phyloP scores from a whole-genome alignment of 805 yeast genomes.

The Clavispora fructus region DNA sequence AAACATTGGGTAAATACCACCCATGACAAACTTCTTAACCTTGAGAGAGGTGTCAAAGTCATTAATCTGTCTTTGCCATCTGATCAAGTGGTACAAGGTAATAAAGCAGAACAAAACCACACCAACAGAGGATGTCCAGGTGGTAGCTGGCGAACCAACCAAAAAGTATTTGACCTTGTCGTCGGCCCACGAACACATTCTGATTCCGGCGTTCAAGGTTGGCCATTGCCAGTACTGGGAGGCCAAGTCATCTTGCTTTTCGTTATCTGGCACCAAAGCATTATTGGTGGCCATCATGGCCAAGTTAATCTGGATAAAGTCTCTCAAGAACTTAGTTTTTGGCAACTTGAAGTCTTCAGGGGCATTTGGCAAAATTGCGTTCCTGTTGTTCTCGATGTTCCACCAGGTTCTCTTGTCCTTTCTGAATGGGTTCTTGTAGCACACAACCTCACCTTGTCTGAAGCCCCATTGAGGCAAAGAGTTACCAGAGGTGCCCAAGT shows the following conservation, averaged over 20 bases:
- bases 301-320: constrained; percentile 64
- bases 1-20: constrained; percentile 78
- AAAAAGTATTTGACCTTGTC: constrained; percentile 54
- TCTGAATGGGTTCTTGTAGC: constrained; percentile 59
- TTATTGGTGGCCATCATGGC: constrained; percentile 85
- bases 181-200: constrained; percentile 72
- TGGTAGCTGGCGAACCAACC: constrained; percentile 63
- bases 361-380: constrained; percentile 54
- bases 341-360: constrained; percentile 63
- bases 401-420: constrained; percentile 87
- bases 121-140: constrained; percentile 65
- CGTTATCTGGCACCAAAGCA: constrained; percentile 72
- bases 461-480: constrained; percentile 95
- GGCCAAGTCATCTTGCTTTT: constrained; percentile 66
- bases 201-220: constrained; percentile 55
- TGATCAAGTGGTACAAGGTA: constrained; percentile 34
- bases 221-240: constrained; percentile 88
- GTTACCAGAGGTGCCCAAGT: constrained; percentile 77
- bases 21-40: constrained; percentile 53
- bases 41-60: constrained; percentile 44
- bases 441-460: constrained; percentile 93
- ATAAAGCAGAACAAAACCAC: constrained; percentile 50
- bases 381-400: constrained; percentile 72
- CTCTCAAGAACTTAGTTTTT: constrained; percentile 51
- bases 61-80: constrained; percentile 70